Percentiles rank a stretch among this genome's conserved stretches.
phyloP scores from a whole-genome alignment of 2,329 filamentous ascomycete species.

The Colletotrichum sp. region DNA sequence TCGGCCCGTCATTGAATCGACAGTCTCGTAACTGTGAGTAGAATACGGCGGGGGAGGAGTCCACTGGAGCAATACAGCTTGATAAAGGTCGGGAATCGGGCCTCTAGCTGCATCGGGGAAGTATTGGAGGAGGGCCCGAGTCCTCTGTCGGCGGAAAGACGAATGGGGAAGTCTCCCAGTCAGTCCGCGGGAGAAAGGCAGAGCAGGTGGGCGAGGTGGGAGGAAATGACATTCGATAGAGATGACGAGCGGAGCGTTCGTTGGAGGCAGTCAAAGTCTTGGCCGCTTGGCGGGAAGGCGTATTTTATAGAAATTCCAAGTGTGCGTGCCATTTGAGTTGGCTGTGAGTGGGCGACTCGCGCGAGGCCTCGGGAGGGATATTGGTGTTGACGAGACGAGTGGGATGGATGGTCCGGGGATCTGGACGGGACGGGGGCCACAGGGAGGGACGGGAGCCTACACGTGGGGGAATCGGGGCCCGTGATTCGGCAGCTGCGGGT shows the following conservation, averaged over 20 bases:
- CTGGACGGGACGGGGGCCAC: conserved; percentile 1
- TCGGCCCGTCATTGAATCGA: background rate
- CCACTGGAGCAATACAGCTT: background rate
- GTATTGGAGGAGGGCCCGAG: background rate
- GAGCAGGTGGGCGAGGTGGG: background rate
- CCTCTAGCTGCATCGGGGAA: background rate
- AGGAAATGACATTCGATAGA: conserved; percentile 7
- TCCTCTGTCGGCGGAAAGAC: background rate
- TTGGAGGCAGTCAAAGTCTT: background rate
- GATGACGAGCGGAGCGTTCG: background rate
- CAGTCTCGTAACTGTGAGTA: background rate
- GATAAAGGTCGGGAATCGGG: background rate
- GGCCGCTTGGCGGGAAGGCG: conserved; percentile 13
- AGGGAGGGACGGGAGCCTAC: background rate
- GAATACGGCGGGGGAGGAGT: background rate
- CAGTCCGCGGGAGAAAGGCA: background rate
- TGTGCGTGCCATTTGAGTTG: background rate
- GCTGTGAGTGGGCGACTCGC: background rate
- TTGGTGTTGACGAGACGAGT: background rate
- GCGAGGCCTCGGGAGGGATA: background rate
- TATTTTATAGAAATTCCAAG: conserved; percentile 7
- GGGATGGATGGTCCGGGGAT: background rate
- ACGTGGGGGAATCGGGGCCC: conserved; percentile 9
- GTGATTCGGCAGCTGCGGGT: conserved; percentile 13
- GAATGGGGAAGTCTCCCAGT: background rate